A percentile compares a stretch with the other conserved stretches of the same genome.
Conservation (phyloP, 2,329 filamentous ascomycete species). For the Magnaporthales sp. region DNA sequence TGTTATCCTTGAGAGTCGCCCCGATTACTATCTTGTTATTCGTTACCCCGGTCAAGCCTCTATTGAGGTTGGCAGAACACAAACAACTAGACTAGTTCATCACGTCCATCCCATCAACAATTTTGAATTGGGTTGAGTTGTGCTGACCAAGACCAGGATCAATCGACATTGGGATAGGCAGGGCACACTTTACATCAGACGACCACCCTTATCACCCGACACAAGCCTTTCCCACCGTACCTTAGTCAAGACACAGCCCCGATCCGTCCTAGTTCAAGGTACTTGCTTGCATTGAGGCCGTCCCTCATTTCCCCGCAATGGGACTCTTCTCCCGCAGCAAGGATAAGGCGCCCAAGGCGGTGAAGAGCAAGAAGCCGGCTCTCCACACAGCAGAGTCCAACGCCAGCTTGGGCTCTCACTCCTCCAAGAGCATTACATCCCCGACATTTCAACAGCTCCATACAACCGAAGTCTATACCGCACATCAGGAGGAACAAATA, state of each 20-base stretch:
- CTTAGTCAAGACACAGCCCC: neutral
- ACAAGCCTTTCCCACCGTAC: neutral
- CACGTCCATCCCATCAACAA: neutral
- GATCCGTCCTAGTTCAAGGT: slow-evolving; percentile 1
- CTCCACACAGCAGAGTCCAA: slow-evolving; percentile 32
- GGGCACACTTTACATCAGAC: neutral
- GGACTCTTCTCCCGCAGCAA: slow-evolving; percentile 46
- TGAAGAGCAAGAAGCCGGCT: slow-evolving; percentile 24
- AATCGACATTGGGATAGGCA: neutral
- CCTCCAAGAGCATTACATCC: slow-evolving; percentile 36
- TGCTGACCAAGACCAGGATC: neutral
- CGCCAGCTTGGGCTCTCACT: slow-evolving; percentile 41
- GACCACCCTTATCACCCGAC: neutral
- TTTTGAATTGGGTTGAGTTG: neutral
- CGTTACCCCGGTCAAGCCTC: neutral
- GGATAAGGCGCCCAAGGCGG: slow-evolving; percentile 36
- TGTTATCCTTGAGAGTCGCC: neutral
- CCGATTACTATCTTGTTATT: neutral
- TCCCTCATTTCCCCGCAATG: slow-evolving; percentile 27
- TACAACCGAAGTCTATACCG: slow-evolving; percentile 35
- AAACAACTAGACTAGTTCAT: neutral
- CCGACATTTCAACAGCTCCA: slow-evolving; percentile 23
- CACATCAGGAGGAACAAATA: slow-evolving; percentile 39
- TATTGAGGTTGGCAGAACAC: neutral
- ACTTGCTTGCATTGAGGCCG: slow-evolving; percentile 6